phyloP scores from a whole-genome alignment of 345 rosid genomes.

The Gossypium raimondii region DNA sequence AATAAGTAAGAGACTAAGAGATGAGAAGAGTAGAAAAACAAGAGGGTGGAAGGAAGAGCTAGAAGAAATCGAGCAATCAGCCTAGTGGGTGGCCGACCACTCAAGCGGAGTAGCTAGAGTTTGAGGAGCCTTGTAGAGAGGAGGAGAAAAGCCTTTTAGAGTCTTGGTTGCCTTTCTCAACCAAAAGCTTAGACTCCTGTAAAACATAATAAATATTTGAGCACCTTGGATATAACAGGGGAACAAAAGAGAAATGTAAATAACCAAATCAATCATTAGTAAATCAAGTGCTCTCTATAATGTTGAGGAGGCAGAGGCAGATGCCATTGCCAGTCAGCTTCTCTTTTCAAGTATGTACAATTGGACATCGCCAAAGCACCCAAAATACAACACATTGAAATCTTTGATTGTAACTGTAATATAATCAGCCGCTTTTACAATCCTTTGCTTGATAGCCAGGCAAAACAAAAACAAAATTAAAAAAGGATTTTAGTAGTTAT shows the following conservation, averaged over 20 bases:
- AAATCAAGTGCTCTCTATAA: background rate
- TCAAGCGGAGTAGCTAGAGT: no score
- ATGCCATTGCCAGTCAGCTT: background rate
- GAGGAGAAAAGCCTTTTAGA: no score
- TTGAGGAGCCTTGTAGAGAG: no score
- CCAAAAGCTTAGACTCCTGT: no score
- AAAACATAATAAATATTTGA: no score
- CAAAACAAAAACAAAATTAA: conserved; percentile 1
- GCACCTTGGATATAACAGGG: no score
- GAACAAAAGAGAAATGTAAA: background rate
- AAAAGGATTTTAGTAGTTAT: conserved; percentile 17
- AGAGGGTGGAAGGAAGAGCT: no score
- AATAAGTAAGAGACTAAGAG: no score
- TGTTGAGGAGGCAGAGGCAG: conserved; percentile 13
- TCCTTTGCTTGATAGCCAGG: background rate
- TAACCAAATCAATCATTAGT: background rate
- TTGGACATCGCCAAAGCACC: conserved; percentile 18
- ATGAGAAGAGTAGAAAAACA: no score
- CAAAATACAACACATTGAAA: background rate
- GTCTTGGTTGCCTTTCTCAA: no score
- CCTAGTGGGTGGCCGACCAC: no score
- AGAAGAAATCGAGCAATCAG: no score
- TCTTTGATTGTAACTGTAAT: conserved; percentile 1
- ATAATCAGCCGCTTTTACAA: conserved; percentile 11
- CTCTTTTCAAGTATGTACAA: conserved; percentile 27